Evolutionary conservation across 345 rosid species (phyloP).

Genomic region (Psidium friedrichsthalianum): DNA sequence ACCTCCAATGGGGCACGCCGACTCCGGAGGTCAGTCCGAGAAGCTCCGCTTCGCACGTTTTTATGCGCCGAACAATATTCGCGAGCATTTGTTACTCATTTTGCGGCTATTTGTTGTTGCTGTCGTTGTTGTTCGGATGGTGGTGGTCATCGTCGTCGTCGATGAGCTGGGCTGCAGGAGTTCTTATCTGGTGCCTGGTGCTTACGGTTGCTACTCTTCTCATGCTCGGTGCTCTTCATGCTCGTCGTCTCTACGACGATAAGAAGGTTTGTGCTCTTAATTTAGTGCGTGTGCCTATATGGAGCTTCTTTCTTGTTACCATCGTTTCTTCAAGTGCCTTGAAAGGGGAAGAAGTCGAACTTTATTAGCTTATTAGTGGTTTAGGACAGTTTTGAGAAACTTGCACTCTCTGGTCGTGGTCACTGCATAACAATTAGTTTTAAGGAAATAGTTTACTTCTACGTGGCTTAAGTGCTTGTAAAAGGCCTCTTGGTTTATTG

Average conservation of each 20-base stretch:
- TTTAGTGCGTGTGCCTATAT: neutral
- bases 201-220: slow-evolving; percentile 78
- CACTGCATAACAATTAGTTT: neutral
- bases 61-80: neutral
- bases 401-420: neutral
- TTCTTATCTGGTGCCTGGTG: slow-evolving; percentile 68
- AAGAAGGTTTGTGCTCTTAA: slow-evolving; percentile 42
- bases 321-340: neutral
- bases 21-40: slow-evolving; percentile 38
- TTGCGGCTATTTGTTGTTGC: neutral
- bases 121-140: neutral
- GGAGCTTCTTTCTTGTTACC: neutral
- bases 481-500: no score
- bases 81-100: neutral
- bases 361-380: neutral
- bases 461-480: no score
- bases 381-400: neutral
- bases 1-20: slow-evolving; percentile 30
- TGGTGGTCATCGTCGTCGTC: neutral
- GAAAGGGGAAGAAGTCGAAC: neutral
- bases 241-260: slow-evolving; percentile 81
- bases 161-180: slow-evolving; percentile 14
- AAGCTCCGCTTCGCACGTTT: neutral
- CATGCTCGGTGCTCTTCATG: slow-evolving; percentile 97
- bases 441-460: neutral